Base-by-base conservation (phyloP, 164 flowering plant genomes). In the Piper longum region DNA sequence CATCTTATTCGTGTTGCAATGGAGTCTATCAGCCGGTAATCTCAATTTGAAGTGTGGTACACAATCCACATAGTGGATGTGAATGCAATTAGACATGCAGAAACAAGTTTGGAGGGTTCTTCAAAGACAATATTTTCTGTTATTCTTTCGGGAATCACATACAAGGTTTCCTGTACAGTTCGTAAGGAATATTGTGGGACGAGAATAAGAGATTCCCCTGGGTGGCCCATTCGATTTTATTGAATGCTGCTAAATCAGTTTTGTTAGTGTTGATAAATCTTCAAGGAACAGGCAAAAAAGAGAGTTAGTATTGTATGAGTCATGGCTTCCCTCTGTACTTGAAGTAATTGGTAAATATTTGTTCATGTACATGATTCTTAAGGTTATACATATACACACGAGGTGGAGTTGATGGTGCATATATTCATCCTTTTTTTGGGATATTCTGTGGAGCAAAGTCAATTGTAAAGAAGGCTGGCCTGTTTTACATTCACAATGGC, bases 1-100 rank as follows among this genome's bases (percentile, higher is more conserved):
- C 80, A 70, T 59, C 75, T 85, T 73, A 87, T 85, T 55, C 78
- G 79, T 80, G 71, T 71, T 65, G 96, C 98, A 44, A 72, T 71
- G 76, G 83, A 81, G 70, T 80, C 82, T 54, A 76, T 82, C 66
- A 72, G 75, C 70, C 81, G 77, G 57, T 82, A 67, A 80, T 68
- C 57, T 65, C 68, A 61, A 36, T 60, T 63, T 70, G 58, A n/a
- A 61, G 57, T 66, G 14, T 12, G 52, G 3, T 13, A 9, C 52
- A 48, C 36, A 48, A 8, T 14, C 52, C 52, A 48, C 52, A 48
- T 48, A 9, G 52, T 3, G 14, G 3, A 48, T 48, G 7, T 14
- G 14, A 9, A 48, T 14, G 14, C 8, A 48, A 48, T 44, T 5
- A 44, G 48, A 48, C 1, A 48, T 48, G 4, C 12, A 9, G 52